phyloP scores from a whole-genome alignment of 2,329 filamentous ascomycete genomes.

The Cladosporium sp. region DNA sequence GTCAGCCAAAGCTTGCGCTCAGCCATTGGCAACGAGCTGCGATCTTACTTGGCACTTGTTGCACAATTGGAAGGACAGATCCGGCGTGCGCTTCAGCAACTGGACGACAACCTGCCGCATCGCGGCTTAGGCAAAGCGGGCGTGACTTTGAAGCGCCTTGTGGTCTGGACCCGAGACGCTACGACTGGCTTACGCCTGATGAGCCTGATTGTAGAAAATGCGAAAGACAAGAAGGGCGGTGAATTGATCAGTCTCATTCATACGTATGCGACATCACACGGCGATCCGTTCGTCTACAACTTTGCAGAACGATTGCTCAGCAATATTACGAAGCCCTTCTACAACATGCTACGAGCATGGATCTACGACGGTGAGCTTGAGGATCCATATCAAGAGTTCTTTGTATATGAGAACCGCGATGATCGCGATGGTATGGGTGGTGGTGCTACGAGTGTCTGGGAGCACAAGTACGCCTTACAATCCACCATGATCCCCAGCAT shows the following conservation, averaged over 20 bases:
- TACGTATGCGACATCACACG: constrained; percentile 86
- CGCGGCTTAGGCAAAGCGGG: constrained; percentile 77
- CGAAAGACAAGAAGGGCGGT: constrained; percentile 78
- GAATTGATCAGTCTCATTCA: constrained; percentile 93
- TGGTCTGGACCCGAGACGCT: constrained; percentile 95
- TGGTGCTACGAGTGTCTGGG: constrained; percentile 87
- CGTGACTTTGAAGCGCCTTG: constrained; percentile 89
- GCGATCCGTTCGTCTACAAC: constrained; percentile 87
- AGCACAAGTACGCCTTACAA: constrained; percentile 90
- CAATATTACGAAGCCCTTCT: constrained; percentile 90
- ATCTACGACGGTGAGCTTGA: constrained; percentile 97
- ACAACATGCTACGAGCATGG: constrained; percentile 93
- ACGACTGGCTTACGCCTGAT: constrained; percentile 92
- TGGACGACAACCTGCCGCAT: constrained; percentile 65
- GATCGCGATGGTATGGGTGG: constrained; percentile 36
- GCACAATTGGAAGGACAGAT: constrained; percentile 93
- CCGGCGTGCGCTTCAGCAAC: constrained; percentile 68
- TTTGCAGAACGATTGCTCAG: constrained; percentile 86
- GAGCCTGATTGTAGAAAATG: constrained; percentile 90
- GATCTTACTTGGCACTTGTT: constrained; percentile 84
- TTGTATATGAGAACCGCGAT: constrained; percentile 77
- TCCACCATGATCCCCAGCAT: constrained; percentile 87
- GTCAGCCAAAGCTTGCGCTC: constrained; percentile 87
- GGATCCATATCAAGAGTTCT: constrained; percentile 95
- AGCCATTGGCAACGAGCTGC: constrained; percentile 77